Percentiles rank a stretch among this genome's conserved stretches.
Conservation (phyloP, 371 early-diverging fungal species). For the Actinomucor elegans region DNA sequence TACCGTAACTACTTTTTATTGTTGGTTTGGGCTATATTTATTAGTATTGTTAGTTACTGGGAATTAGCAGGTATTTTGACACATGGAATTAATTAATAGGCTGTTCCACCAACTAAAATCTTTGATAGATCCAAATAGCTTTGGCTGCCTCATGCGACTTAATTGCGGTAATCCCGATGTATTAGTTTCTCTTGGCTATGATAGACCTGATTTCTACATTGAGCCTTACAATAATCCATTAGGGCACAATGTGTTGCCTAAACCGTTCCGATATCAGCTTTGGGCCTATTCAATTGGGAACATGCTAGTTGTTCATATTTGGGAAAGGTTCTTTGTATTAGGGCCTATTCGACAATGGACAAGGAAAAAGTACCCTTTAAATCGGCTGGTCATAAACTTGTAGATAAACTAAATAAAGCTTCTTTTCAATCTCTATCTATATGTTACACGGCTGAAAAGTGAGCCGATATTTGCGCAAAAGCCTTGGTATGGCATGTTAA, state of each 20-base stretch:
- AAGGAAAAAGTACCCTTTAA: constrained; percentile 16
- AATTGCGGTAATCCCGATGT: constrained; percentile 71
- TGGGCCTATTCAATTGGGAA: constrained; percentile 47
- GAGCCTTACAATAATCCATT: constrained; percentile 56
- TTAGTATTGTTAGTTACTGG: constrained; percentile 59
- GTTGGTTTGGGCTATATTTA: constrained; percentile 51
- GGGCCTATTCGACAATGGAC: constrained; percentile 36
- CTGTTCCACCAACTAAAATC: too few species aligned
- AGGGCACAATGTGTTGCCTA: constrained; percentile 76
- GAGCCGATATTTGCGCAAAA: too few species aligned
- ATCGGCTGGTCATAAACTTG: constrained; percentile 12
- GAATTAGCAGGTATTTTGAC: constrained; percentile 50
- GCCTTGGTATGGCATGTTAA: too few species aligned
- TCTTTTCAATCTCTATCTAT: too few species aligned
- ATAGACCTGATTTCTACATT: constrained; percentile 50
- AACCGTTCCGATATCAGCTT: constrained; percentile 56
- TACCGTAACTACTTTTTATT: constrained; percentile 63
- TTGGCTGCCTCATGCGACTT: constrained; percentile 68
- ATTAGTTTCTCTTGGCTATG: constrained; percentile 51
- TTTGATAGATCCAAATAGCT: constrained; percentile 63
- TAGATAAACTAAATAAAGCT: constrained; percentile 1
- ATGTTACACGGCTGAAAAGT: too few species aligned
- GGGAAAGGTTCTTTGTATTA: constrained; percentile 38
- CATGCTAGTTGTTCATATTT: constrained; percentile 26
- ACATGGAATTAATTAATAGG: too few species aligned